Evolutionary conservation across 1,139 yeast genomes (phyloP).

Genomic region (Pichia sp.): DNA sequence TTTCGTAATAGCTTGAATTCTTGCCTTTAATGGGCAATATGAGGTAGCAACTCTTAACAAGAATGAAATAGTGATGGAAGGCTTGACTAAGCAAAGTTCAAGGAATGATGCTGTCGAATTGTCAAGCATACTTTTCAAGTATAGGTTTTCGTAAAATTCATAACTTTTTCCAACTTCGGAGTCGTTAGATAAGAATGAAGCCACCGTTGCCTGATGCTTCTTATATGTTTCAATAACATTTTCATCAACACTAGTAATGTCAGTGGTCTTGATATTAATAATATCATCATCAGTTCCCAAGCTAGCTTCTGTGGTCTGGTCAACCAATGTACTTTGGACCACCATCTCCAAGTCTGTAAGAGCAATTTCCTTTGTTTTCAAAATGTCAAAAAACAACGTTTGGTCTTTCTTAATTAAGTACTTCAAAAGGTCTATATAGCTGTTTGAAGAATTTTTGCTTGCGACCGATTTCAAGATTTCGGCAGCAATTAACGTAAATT

Average conservation of each 20-base stretch:
- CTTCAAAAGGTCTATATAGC: conserved; percentile 43
- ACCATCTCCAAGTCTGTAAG: conserved; percentile 62
- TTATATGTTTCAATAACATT: conserved; percentile 22
- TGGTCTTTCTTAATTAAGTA: conserved; percentile 39
- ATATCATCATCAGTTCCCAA: conserved; percentile 30
- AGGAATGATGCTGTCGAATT: conserved; percentile 34
- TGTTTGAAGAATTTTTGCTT: conserved; percentile 19
- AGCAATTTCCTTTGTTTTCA: conserved; percentile 39
- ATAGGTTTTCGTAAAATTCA: conserved; percentile 38
- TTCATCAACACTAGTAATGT: conserved; percentile 17
- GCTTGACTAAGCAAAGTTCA: conserved; percentile 29
- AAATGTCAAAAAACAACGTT: conserved; percentile 38
- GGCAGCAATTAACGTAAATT: conserved; percentile 29
- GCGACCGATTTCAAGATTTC: conserved; percentile 30
- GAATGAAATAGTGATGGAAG: conserved; percentile 42
- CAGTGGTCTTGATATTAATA: conserved; percentile 29
- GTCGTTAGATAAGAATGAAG: conserved; percentile 38
- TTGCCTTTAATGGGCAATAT: conserved; percentile 51
- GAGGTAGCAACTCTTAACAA: conserved; percentile 52
- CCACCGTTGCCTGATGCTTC: conserved; percentile 25
- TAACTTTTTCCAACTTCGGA: conserved; percentile 41
- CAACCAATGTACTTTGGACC: conserved; percentile 51
- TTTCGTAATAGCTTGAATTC: conserved; percentile 44
- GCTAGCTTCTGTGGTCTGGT: conserved; percentile 26
- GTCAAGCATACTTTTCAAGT: conserved; percentile 35